Evolutionary conservation across 2,329 filamentous ascomycete species (phyloP), one percentile per base, ranked within the genome.

Genomic region (Penicillium sp.): DNA sequence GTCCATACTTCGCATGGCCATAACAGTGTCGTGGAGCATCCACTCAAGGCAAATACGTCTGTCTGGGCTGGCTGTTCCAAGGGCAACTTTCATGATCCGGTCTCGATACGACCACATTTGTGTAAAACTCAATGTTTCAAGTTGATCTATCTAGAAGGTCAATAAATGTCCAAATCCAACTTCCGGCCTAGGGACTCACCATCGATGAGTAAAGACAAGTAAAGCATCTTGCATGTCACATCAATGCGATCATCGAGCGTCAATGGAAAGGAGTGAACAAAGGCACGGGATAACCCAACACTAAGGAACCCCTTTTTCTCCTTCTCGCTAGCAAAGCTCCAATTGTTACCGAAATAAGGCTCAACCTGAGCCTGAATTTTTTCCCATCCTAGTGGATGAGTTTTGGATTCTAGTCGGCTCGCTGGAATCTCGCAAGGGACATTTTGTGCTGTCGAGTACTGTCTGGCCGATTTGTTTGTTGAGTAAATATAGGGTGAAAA

Each of bases 101-200:
- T 62, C 48, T 16, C 56, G 50, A 31, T 61, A 63, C 0, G 55
- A 58, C 14, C 60, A 19, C 55, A 64, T 56, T 30, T 60, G 55
- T 16, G 49, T 26, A 22, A 56, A 36, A n/a, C 50, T 54, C 61
- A 64, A 61, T 42, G 60, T 63, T 12, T 62, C 60, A 36, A 64
- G 43, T 46, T 64, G 60, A 22, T 64, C 60, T 63, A 40, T 22
- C 17, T 41, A 10, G 2, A 9, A 12, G 2, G 37, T 62, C 25
- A 61, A 45, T 22, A 37, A 36, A 14, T 22, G 16, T n/a, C 6
- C 7, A 28, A 22, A 3, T 2, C 17, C 9, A 19, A 25, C 7
- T 26, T 11, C 4, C 6, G 1, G 9, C 9, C 16, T 16, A 1
- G 14, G 4, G 0, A 44, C 60, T 33, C n/a, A 64, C 60, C 60